These are phyloP conservation scores for Posidonia australis DNA, from an alignment of 106 monocot genomes.

Conservation along the genomic window DNA sequence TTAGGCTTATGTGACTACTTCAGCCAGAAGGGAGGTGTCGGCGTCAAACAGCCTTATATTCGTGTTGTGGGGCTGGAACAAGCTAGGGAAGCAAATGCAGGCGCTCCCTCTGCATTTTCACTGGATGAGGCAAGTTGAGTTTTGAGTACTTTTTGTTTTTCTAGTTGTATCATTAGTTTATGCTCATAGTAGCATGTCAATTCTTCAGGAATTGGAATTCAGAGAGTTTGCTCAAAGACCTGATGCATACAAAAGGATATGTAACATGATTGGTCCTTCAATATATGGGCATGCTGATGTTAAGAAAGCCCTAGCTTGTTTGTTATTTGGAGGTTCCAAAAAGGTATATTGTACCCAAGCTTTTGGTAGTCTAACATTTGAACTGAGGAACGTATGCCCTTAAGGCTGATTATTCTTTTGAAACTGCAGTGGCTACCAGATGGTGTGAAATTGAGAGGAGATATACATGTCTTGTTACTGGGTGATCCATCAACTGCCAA, in stretches of 20 bases:
- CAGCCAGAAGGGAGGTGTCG: conserved; percentile 91
- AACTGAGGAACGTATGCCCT: neutral
- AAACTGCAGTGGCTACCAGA: conserved; percentile 69
- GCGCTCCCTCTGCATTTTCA: conserved; percentile 63
- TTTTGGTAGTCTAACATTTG: neutral
- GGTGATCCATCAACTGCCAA: conserved; percentile 99
- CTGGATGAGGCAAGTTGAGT: conserved; percentile 55
- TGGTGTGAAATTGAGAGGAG: conserved; percentile 89
- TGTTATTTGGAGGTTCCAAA: conserved; percentile 89
- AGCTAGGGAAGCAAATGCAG: conserved; percentile 65
- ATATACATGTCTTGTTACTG: conserved; percentile 83
- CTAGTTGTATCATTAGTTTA: neutral
- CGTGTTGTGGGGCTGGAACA: conserved; percentile 94
- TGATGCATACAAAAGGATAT: conserved; percentile 74
- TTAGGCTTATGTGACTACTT: conserved; percentile 1
- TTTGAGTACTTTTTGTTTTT: neutral
- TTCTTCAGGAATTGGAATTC: conserved; percentile 57
- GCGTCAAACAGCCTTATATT: conserved; percentile 96
- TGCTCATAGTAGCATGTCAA: neutral
- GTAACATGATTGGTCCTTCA: conserved; percentile 87
- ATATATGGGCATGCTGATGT: conserved; percentile 95
- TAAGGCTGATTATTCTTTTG: neutral
- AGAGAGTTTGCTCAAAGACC: conserved; percentile 95
- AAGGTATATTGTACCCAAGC: conserved; percentile 42
- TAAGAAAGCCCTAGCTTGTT: conserved; percentile 90